Evolutionary conservation across 495 filamentous ascomycete species (phyloP).

Genomic region (Neurospora tetrasperma): DNA sequence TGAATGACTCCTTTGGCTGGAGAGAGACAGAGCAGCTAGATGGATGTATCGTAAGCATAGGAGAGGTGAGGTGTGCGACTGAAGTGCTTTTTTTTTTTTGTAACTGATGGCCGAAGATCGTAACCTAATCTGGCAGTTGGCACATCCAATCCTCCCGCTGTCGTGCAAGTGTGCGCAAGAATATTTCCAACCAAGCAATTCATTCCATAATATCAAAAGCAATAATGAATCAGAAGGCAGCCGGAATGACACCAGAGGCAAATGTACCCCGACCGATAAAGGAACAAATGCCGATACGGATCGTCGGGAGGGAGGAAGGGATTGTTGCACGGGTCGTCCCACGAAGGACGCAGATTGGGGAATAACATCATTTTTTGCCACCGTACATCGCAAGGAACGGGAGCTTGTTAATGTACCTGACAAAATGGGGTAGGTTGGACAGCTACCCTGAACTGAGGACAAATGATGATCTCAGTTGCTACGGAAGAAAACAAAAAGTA

Average conservation of each 20-base stretch:
- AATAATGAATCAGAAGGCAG: neutral
- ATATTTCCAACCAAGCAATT: neutral
- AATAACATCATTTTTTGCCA: neutral
- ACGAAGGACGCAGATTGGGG: neutral
- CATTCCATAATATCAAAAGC: neutral
- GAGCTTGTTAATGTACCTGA: neutral
- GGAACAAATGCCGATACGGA: neutral
- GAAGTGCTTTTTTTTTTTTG: neutral
- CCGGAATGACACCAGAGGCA: neutral
- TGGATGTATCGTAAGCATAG: neutral
- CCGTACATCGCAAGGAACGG: neutral
- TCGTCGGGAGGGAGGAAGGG: neutral
- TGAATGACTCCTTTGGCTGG: neutral
- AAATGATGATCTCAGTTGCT: neutral
- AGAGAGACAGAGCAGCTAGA: neutral
- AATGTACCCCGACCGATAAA: neutral
- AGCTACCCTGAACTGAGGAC: neutral
- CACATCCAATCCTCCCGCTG: neutral
- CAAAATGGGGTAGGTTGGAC: neutral
- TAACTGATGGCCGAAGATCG: neutral
- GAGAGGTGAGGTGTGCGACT: neutral
- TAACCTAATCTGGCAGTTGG: neutral
- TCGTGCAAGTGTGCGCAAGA: neutral
- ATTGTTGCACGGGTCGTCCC: neutral
- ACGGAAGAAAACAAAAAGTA: neutral